A percentile compares a stretch with the other conserved stretches of the same genome.
phyloP scores from a whole-genome alignment of 345 rosid species.

The Cochlearia excelsa region DNA sequence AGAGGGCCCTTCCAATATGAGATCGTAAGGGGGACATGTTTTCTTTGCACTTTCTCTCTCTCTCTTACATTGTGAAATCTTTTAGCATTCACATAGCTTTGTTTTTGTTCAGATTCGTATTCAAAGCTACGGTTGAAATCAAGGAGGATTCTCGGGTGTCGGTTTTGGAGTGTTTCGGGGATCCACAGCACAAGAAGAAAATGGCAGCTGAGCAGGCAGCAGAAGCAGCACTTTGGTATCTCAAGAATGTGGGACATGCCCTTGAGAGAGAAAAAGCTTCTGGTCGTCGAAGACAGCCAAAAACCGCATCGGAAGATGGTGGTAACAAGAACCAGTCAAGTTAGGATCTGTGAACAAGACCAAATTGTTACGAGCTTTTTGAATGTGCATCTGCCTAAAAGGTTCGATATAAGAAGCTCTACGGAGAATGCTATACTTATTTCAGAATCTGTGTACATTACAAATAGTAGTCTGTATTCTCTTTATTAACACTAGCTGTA shows the following conservation, averaged over 20 bases:
- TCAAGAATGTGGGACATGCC: conserved; percentile 42
- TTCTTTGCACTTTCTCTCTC: neutral
- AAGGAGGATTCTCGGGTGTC: conserved; percentile 22
- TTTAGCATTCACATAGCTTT: neutral
- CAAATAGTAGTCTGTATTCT: too few species aligned
- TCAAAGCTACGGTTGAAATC: conserved; percentile 42
- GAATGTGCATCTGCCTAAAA: too few species aligned
- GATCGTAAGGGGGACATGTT: conserved; percentile 39
- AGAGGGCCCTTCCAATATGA: conserved; percentile 48
- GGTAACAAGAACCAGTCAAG: neutral
- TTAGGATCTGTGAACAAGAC: too few species aligned
- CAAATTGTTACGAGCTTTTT: too few species aligned
- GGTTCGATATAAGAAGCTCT: too few species aligned
- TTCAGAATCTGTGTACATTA: too few species aligned
- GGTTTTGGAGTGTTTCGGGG: conserved; percentile 48
- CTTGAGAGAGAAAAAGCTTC: conserved; percentile 16
- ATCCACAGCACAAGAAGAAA: conserved; percentile 45
- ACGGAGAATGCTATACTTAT: too few species aligned
- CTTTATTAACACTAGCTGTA: too few species aligned
- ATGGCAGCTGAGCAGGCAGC: conserved; percentile 65
- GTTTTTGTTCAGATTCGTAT: conserved; percentile 41
- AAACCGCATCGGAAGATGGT: neutral
- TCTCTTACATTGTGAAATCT: neutral
- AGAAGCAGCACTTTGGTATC: conserved; percentile 68
- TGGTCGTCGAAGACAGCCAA: neutral